Base-by-base conservation (phyloP, 805 yeast genomes). In the Zygoascus bituminiphila region DNA sequence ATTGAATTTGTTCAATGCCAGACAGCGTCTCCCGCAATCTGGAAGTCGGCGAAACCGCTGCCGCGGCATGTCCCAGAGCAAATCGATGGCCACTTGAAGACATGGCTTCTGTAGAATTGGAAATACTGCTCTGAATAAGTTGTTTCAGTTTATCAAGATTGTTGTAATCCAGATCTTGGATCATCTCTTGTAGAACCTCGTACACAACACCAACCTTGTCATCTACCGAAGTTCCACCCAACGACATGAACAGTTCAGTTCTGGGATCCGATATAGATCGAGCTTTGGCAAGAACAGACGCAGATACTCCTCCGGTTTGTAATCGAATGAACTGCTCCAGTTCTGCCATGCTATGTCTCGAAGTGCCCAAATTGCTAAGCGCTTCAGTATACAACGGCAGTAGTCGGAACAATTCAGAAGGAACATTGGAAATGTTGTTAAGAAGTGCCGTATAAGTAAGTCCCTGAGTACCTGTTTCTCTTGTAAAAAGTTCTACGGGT, bases 21-120 rank as follows among this genome's bases (percentile, higher is more conserved):
- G 74, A 66, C 14, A 88, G 64, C 8, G 69, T 59, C 58, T 91
- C 94, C 47, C 72, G 71, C 17, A 88, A 71, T 4, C 79, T 72
- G 47, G 78, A 78, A 17, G 79, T 72, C 1, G 76, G 68, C 1
- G 88, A 79, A 2, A 88, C 64, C 0, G 95, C 75, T 21, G 78
- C 71, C 1, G 94, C 71, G 1, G 95, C 81, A 57, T 70, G 76
- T 4, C 79, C 71, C 55, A 79, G 75, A 2, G 98, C 96, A 65
- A 76, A 89, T 1, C 82, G 69, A 61, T 93, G 97, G 0, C 98
- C 98, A 48, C 84, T 72, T 49, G 89, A 93, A 8, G 96, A 89
- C 45, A 93, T 79, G 5, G 76, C 71, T 58, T 89, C 81, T 49
- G 87, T 70, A 59, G 86, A 85, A 57, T 87, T 89, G 29, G 88